Evolutionary conservation across 2,329 filamentous ascomycete genomes (phyloP).

Genomic region (Fusarium transvaalense): DNA sequence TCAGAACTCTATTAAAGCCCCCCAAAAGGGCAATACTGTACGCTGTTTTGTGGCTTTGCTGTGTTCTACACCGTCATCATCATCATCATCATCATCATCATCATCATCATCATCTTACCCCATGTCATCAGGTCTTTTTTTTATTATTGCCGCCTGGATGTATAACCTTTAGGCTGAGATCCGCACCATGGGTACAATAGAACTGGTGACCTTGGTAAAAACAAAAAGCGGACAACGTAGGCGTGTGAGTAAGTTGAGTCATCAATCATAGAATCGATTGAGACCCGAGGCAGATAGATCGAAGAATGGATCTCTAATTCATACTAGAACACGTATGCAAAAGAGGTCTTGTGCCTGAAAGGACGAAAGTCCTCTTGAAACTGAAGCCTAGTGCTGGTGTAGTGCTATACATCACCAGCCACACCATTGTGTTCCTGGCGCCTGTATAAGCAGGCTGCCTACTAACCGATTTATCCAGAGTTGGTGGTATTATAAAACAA

Average conservation of each 20-base stretch:
- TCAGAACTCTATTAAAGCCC: conserved; percentile 5
- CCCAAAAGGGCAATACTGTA: conserved; percentile 2
- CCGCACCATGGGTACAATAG: conserved; percentile 8
- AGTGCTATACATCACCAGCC: conserved; percentile 18
- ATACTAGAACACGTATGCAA: conserved; percentile 30
- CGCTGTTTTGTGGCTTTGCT: conserved; percentile 11
- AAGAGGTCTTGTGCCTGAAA: conserved; percentile 26
- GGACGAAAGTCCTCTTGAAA: conserved; percentile 22
- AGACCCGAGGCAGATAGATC: conserved; percentile 7
- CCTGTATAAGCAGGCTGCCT: neutral
- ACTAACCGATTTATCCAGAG: conserved; percentile 6
- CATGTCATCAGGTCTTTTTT: conserved; percentile 34
- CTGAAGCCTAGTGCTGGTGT: conserved; percentile 37
- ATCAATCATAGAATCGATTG: conserved; percentile 11
- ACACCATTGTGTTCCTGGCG: conserved; percentile 16
- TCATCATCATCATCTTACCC: conserved; percentile 14
- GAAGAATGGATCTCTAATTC: conserved; percentile 18
- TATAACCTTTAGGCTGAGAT: conserved; percentile 33
- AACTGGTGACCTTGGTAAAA: conserved; percentile 39
- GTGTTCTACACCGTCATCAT: conserved; percentile 8
- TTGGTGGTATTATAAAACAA: conserved; percentile 12
- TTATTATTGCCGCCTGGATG: conserved; percentile 26
- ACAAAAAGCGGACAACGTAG: conserved; percentile 22
- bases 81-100: conserved; percentile 11
- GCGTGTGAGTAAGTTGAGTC: conserved; percentile 13